Evolutionary conservation across 257 asterid species (phyloP).

Genomic region (Solanum megistacrolobum): DNA sequence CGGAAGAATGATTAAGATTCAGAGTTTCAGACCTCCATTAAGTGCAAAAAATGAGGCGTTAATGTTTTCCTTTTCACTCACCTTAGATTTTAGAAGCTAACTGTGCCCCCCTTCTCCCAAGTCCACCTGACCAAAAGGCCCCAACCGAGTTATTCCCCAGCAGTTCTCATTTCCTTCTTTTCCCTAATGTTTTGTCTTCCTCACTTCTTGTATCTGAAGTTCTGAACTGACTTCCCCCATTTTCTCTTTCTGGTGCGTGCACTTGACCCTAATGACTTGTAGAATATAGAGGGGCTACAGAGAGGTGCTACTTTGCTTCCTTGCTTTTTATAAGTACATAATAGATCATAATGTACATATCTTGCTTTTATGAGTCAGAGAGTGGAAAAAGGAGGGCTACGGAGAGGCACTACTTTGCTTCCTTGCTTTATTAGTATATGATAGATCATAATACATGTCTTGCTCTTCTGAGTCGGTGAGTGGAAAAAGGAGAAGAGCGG

Average conservation of each 20-base stretch:
- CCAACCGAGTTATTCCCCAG: background rate
- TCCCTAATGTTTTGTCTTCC: background rate
- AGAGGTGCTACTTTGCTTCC: background rate
- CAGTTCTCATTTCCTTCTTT: background rate
- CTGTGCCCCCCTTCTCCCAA: background rate
- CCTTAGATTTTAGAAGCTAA: background rate
- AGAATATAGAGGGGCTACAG: background rate
- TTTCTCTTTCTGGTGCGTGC: background rate
- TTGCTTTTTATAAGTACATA: background rate
- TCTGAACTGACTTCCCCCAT: background rate
- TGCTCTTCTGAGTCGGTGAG: background rate
- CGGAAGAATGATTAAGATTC: background rate
- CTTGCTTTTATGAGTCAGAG: background rate
- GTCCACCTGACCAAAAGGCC: background rate
- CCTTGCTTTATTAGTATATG: background rate
- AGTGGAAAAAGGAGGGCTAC: background rate
- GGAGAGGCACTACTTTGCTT: background rate
- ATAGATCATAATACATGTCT: background rate
- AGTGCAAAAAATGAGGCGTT: background rate
- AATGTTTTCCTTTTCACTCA: background rate
- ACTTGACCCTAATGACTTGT: background rate
- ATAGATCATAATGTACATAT: background rate
- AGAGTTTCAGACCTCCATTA: background rate
- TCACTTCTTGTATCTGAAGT: background rate
- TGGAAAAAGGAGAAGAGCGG: background rate